Evolutionary conservation across 1,284 basidiomycete species (phyloP), one percentile per base, ranked within the genome.

Genomic region (Trametes pubescens): DNA sequence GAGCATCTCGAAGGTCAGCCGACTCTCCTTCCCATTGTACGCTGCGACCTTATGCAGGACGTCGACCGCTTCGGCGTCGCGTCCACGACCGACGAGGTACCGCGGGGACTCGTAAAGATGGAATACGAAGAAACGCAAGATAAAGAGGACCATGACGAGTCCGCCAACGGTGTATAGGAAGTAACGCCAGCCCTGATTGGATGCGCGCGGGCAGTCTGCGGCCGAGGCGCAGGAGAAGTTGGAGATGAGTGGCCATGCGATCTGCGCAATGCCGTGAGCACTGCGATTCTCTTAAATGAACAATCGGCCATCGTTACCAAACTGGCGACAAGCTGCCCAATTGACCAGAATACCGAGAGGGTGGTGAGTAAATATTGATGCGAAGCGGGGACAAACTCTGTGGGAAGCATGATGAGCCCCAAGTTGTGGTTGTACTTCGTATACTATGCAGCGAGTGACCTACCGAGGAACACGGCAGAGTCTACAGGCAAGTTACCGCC

Each of bases 401-500:
- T 4, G 47, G 67, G 54, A 86, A 85, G 65, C 86, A 13, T 29
- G 16, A 14, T 57, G 4, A 48, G 46, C 34, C 29, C 13, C 8
- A 4, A 2, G 11, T 2, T 21, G 29, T 4, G 18, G 13, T 22
- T 9, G 21, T 34, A 22, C 10, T 32, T 4, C 29, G 29, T 32
- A 3, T 2, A 21, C 29, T 24, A n/a, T n/a, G n/a, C 9, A 16
- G 43, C 18, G 34, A 18, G n/a, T 16, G 48, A 72, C 78, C 69
- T 61, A 90, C 90, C 88, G 18, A 94, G 81, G 72, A 92, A 91
- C 51, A 94, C 87, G 0, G 90, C 87, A 18, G 90, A 90, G 73
- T 94, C 92, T 7, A 94, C 90, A 0, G 92, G 88, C 49, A 90
- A 72, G 70, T 91, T 91, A n/a, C 88, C 87, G 46, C 84, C 92